Evolutionary conservation across 2,329 filamentous ascomycete genomes (phyloP), one percentile per base, ranked within the genome.

Genomic region (Myrmaecium sp.): DNA sequence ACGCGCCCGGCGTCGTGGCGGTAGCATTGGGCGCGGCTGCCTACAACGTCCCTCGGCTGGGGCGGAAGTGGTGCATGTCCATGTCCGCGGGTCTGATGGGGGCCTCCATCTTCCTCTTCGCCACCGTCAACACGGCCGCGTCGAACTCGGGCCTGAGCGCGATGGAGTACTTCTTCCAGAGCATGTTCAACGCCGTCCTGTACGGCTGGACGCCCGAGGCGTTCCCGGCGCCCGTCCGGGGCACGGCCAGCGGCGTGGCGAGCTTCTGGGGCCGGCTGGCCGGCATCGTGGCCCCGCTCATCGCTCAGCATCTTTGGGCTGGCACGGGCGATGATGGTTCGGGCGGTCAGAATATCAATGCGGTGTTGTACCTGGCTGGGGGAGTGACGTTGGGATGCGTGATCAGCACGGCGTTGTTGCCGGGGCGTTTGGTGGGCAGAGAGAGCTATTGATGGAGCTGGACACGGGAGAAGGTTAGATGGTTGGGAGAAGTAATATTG

Each of bases 211-310:
- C 60, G 3, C 60, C 61, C 1, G 61, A 64, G 35, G 54, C 56
- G 5, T 65, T 64, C 33, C 58, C 61, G 0, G 59, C 62, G 3
- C 54, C 56, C 0, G 55, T 66, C 10, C 43, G 61, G 18, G 63
- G 61, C 4, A 66, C 60, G 1, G 50, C 67, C 0, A 64, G 60
- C 36, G 67, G 68, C 0, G 33, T 69, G 8, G 64, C 66, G 2
- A 64, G 61, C 32, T 71, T 69, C 38, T 69, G 64, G 63, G 67
- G 67, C 2, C 44, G 67, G 2, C 28, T 71, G 14, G 67, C 67
- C 35, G 61, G 63, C 6, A 70, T 72, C 23, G 55, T 71, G 10
- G 64, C 62, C 19, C 67, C 67, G 0, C 38, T 70, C 19, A 64
- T 66, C 28, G 64, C 62, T 4, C 58, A 66, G 34, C 48, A 60